phyloP scores from a whole-genome alignment of 441 rosid genomes.

The Erysimum pusillum region DNA sequence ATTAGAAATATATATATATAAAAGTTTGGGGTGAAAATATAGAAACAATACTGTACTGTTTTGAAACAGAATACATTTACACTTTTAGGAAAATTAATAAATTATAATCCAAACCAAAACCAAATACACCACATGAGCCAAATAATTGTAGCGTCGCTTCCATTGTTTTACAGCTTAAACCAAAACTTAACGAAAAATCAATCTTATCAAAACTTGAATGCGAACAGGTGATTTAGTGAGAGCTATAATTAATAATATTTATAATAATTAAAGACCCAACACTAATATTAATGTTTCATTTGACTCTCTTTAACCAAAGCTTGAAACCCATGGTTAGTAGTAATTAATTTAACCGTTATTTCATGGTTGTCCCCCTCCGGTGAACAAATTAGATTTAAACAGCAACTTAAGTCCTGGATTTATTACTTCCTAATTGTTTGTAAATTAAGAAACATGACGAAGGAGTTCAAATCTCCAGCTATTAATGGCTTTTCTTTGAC shows the following conservation, averaged over 20 bases:
- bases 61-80: background rate
- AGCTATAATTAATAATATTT: background rate
- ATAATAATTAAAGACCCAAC: slow-evolving; percentile 9
- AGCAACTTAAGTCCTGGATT: slow-evolving; percentile 28
- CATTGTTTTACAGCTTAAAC: background rate
- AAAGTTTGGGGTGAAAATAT: background rate
- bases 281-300: slow-evolving; percentile 31
- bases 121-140: slow-evolving; percentile 13
- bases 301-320: slow-evolving; percentile 37
- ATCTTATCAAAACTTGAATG: background rate
- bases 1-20: background rate
- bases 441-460: slow-evolving; percentile 27
- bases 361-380: slow-evolving; percentile 29
- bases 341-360: slow-evolving; percentile 21
- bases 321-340: slow-evolving; percentile 19
- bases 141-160: background rate
- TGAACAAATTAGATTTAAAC: slow-evolving; percentile 35
- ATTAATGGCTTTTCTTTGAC: slow-evolving; percentile 46
- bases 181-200: background rate
- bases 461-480: slow-evolving; percentile 26
- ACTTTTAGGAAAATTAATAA: background rate
- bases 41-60: background rate
- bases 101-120: slow-evolving; percentile 1
- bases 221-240: slow-evolving; percentile 1
- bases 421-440: slow-evolving; percentile 21